Evolutionary conservation across 208 protist genomes (phyloP), one percentile per base, ranked within the genome.

Genomic region (Acanthamoeba rhysodes): DNA sequence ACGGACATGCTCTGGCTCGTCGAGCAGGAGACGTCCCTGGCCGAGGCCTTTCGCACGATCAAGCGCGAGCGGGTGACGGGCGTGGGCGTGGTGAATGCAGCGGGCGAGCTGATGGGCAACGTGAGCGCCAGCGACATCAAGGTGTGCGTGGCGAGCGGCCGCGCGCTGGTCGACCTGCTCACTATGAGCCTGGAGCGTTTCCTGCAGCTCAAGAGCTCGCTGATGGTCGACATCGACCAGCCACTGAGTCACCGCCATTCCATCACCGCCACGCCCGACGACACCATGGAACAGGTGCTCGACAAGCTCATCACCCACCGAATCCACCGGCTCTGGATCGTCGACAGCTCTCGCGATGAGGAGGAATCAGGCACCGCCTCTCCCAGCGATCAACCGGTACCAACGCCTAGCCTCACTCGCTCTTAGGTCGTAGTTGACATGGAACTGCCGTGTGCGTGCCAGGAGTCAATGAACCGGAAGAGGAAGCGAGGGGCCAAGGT

Each of bases 121-220:
- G 57, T 91, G 57, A 91, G 85, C 32, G 85, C 85, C 27, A 91
- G 85, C 55, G 85, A 91, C 48, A 91, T 91, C 48, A 91, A 91
- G 57, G 64, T 91, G 55, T 12, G 55, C 59, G 55, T 53, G 4
- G 48, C 85, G 9, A 91, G 59, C 29, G 55, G 59, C 16, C 20
- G 41, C 22, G 9, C 9, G 53, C 57, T 91, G 55, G 22, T 91
- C 32, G 55, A 64, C n/a, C 27, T 91, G 53, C 55, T 91, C 34
- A 59, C 59, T 29, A 91, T 91, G 85, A 72, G 41, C 37, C 34
- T 91, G 18, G 85, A 91, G 12, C 34, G n/a, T 6, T 91, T 91
- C 85, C 48, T 91, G 12, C 8, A 68, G 29, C 48, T 91, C 37
- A 91, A 91, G 48, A 55, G 85, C 55, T 55, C 55, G 9, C 85